Conservation (phyloP, 768 basidiomycete species). For the Mycena indigotica region DNA sequence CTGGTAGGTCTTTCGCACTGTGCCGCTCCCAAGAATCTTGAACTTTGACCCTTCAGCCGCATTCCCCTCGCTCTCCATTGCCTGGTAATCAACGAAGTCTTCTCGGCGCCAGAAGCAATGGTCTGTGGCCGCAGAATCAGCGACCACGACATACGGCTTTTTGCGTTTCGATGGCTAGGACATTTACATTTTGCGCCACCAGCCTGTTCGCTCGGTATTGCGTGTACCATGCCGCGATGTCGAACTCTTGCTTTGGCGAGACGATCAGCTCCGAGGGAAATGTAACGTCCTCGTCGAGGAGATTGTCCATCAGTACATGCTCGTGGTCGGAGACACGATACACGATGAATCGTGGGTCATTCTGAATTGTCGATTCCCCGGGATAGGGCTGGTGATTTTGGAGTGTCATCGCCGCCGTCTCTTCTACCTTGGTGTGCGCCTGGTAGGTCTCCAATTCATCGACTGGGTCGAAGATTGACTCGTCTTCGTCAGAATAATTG, state of each 20-base stretch:
- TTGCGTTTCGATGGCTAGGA: neutral
- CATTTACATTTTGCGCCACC: neutral
- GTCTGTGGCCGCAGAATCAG: conserved; percentile 11
- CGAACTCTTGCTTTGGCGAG: neutral
- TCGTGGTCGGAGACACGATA: conserved; percentile 8
- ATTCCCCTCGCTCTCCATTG: neutral
- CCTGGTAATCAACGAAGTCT: conserved; percentile 8
- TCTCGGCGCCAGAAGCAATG: conserved; percentile 10
- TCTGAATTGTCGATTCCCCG: conserved; percentile 1
- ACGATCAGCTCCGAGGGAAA: neutral
- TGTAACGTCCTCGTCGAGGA: neutral
- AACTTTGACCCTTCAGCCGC: conserved; percentile 10
- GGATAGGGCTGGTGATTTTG: conserved; percentile 8
- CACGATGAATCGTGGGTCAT: conserved; percentile 1
- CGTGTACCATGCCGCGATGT: conserved; percentile 8
- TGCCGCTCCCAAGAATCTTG: neutral
- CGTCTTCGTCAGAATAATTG: neutral
- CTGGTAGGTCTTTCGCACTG: neutral
- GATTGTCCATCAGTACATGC: conserved; percentile 11
- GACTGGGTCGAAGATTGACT: neutral
- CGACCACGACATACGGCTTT: neutral
- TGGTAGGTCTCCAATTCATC: neutral
- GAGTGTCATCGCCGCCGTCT: neutral
- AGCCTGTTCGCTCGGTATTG: neutral
- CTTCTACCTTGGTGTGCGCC: neutral